Conservation (phyloP, 768 basidiomycete species). For the Sistotremastrum niveocremeum region DNA sequence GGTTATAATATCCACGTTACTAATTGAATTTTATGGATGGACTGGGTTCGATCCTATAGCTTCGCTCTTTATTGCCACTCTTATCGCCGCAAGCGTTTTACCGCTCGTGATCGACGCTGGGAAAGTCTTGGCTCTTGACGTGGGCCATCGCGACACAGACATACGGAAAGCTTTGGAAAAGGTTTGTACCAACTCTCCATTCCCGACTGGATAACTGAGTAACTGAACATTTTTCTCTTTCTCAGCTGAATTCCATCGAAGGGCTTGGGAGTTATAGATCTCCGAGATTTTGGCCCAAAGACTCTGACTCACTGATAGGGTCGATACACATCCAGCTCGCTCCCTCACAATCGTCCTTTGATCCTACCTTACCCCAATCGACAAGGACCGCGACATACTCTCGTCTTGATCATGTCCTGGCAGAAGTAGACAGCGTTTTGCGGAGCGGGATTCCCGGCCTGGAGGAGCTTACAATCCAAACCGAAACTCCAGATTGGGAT, state of each 20-base stretch:
- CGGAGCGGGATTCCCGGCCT: conserved; percentile 64
- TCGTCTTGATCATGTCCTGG: conserved; percentile 58
- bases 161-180: conserved; percentile 50
- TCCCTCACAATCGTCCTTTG: conserved; percentile 40
- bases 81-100: conserved; percentile 92
- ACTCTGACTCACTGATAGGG: conserved; percentile 71
- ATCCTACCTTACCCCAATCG: conserved; percentile 42
- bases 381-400: conserved; percentile 35
- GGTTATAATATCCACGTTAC: conserved; percentile 90
- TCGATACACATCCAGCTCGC: conserved; percentile 87
- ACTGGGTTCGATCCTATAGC: conserved; percentile 98
- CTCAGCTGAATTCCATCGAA: conserved; percentile 57
- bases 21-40: conserved; percentile 96
- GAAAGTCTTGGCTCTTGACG: conserved; percentile 73
- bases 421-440: conserved; percentile 61
- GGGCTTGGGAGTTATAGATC: conserved; percentile 71
- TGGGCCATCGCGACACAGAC: conserved; percentile 44
- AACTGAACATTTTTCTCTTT: conserved; percentile 1
- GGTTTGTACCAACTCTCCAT: conserved; percentile 25
- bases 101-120: conserved; percentile 93
- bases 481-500: conserved; percentile 28
- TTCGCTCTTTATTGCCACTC: conserved; percentile 84
- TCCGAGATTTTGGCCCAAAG: conserved; percentile 94
- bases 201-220: neutral
- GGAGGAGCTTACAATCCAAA: conserved; percentile 83